Evolutionary conservation across 441 rosid genomes (phyloP), one percentile per base, ranked within the genome.

Genomic region (Pelargonium australe): DNA sequence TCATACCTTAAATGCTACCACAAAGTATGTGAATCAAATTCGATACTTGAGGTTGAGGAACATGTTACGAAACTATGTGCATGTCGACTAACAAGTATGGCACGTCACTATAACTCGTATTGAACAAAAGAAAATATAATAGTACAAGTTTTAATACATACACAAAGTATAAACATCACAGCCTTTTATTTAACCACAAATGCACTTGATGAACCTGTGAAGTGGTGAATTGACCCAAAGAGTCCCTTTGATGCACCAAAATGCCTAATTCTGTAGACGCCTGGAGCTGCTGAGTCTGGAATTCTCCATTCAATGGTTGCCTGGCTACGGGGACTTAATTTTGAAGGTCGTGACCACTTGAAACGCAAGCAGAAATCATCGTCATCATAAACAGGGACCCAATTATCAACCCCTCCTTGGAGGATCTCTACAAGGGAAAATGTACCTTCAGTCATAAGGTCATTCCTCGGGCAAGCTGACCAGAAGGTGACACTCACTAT

Each of bases 391-490:
- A 83, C 86, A 1, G 98, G 97, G 63, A 83, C 78, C 99, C 99
- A 95, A 2, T 74, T 85, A 63, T 85, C 94, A 34, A 34, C 40
- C 40, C 40, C 70, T 73, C 83, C 88, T 51, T 79, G 86, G 74
- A 89, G 83, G 53, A 66, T 79, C 83, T 93, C 98, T 70, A 91
- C 96, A 41, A 93, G 85, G 25, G 90, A 72, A 71, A 89, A 91
- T 70, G 97, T 93, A 14, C 98, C 98, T 80, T 93, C 97, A 0
- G 90, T 85, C 89, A 91, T 77, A 47, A 89, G 84, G 79, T 93
- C 97, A 69, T 91, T 93, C 78, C 98, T 80, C 1, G 96, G 98
- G 75, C 95, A 93, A 66, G 89, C 95, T 44, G 97, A 88, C 89
- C 89, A 88, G 82, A 91, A 93, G 63, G 82, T 82, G 43, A 89